These are phyloP conservation scores for Bipolaris cookei DNA, from an alignment of 2,329 filamentous ascomycete genomes.

Conservation along the genomic window DNA sequence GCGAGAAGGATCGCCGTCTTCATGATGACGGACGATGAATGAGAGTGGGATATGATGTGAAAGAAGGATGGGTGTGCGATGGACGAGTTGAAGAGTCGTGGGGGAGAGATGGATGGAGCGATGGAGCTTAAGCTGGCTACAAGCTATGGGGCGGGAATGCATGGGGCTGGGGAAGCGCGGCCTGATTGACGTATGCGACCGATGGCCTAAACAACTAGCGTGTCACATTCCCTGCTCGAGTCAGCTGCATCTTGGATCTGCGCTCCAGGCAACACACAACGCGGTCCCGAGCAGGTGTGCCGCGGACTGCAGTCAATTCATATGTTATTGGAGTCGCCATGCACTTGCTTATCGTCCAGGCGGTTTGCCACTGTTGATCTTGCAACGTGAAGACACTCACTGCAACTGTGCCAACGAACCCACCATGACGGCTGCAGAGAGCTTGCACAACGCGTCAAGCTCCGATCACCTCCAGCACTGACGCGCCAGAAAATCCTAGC, in stretches of 20 bases:
- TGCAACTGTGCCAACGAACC: neutral
- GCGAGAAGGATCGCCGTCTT: slow-evolving; percentile 83
- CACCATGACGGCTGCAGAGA: neutral
- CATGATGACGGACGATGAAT: slow-evolving; percentile 61
- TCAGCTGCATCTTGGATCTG: neutral
- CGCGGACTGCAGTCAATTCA: no score
- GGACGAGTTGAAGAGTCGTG: slow-evolving; percentile 12
- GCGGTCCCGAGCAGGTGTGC: neutral
- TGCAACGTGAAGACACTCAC: no score
- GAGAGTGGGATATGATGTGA: slow-evolving; percentile 2
- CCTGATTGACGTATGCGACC: slow-evolving; percentile 17
- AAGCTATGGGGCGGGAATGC: slow-evolving; percentile 17
- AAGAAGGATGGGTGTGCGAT: slow-evolving; percentile 14
- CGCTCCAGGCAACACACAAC: slow-evolving; percentile 2
- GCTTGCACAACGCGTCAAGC: neutral
- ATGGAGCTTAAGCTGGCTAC: slow-evolving; percentile 21
- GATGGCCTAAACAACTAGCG: slow-evolving; percentile 16
- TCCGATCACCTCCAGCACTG: slow-evolving; percentile 14
- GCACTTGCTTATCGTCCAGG: neutral
- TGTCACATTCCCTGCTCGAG: slow-evolving; percentile 15
- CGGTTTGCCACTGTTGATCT: neutral
- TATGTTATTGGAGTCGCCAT: neutral
- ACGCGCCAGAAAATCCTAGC: neutral
- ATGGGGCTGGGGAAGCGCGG: slow-evolving; percentile 14
- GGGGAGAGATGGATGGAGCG: slow-evolving; percentile 14